Conservation (phyloP, 1,284 basidiomycete species). For the Papiliotrema terrestris region DNA sequence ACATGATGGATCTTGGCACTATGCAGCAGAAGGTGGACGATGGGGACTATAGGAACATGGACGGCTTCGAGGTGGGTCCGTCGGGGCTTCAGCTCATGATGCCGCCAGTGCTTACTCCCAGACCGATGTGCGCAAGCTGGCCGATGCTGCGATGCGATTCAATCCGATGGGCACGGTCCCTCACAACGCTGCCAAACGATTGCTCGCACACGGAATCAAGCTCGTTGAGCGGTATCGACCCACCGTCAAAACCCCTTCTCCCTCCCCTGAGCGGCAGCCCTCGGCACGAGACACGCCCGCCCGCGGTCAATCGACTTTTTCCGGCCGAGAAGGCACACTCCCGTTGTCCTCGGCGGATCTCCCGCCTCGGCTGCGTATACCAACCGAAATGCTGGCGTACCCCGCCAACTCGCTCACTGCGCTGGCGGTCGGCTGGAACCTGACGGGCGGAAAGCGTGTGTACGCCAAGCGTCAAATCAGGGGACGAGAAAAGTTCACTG, state of each 20-base stretch:
- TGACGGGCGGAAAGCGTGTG: conserved; percentile 42
- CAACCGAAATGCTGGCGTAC: conserved; percentile 43
- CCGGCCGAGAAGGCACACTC: conserved; percentile 22
- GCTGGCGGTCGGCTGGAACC: conserved; percentile 42
- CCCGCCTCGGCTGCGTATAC: conserved; percentile 30
- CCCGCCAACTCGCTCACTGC: conserved; percentile 40
- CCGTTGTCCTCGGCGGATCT: conserved; percentile 12
- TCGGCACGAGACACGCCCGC: conserved; percentile 18
- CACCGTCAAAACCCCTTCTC: conserved; percentile 41
- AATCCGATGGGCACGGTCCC: conserved; percentile 42
- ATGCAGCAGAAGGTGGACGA: conserved; percentile 47
- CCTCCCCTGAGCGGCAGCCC: conserved; percentile 25
- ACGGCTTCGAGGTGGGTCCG: conserved; percentile 39
- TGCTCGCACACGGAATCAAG: conserved; percentile 39
- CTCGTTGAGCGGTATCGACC: conserved; percentile 41
- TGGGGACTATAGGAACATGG: conserved; percentile 36
- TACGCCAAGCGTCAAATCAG: conserved; percentile 41
- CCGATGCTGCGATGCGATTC: conserved; percentile 40
- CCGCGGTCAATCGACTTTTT: conserved; percentile 17
- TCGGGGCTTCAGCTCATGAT: background rate
- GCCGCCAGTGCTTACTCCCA: conserved; percentile 6
- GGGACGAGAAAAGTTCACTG: conserved; percentile 42
- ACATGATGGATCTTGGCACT: conserved; percentile 48
- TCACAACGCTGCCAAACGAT: conserved; percentile 33
- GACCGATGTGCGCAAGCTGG: conserved; percentile 39